Evolutionary conservation across 345 rosid species (phyloP).

Genomic region (Eutrema yunnanense): DNA sequence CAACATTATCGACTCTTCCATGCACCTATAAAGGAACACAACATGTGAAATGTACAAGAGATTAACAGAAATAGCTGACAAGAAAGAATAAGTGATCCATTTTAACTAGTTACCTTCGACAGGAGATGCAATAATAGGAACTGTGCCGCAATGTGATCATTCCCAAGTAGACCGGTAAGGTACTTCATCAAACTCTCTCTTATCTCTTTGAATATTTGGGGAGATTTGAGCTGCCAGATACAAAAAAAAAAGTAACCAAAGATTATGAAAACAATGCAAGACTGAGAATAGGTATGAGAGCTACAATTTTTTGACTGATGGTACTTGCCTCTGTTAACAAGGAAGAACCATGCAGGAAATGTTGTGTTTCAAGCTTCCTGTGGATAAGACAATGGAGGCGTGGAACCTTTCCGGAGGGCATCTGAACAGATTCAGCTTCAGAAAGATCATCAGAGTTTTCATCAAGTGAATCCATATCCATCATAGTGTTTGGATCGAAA

Average conservation of each 20-base stretch:
- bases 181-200: slow-evolving; percentile 62
- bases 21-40: slow-evolving; percentile 46
- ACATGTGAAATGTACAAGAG: neutral
- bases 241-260: neutral
- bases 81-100: neutral
- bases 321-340: slow-evolving; percentile 53
- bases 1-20: slow-evolving; percentile 66
- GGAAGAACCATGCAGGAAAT: slow-evolving; percentile 44
- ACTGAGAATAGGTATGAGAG: neutral
- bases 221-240: slow-evolving; percentile 49
- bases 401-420: slow-evolving; percentile 74
- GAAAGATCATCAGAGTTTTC: slow-evolving; percentile 39
- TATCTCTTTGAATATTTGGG: slow-evolving; percentile 45
- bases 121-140: slow-evolving; percentile 74
- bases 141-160: slow-evolving; percentile 71
- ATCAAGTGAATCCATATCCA: slow-evolving; percentile 37
- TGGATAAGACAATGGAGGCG: slow-evolving; percentile 80
- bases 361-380: slow-evolving; percentile 62
- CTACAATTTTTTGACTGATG: neutral
- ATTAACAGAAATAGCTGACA: neutral
- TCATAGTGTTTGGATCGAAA: slow-evolving; percentile 40
- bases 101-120: slow-evolving; percentile 39
- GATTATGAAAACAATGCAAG: neutral
- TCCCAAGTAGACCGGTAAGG: slow-evolving; percentile 70
- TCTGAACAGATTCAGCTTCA: slow-evolving; percentile 47